Evolutionary conservation across 2,329 filamentous ascomycete species (phyloP), one percentile per base, ranked within the genome.

Genomic region (Pseudogymnoascus sp.): DNA sequence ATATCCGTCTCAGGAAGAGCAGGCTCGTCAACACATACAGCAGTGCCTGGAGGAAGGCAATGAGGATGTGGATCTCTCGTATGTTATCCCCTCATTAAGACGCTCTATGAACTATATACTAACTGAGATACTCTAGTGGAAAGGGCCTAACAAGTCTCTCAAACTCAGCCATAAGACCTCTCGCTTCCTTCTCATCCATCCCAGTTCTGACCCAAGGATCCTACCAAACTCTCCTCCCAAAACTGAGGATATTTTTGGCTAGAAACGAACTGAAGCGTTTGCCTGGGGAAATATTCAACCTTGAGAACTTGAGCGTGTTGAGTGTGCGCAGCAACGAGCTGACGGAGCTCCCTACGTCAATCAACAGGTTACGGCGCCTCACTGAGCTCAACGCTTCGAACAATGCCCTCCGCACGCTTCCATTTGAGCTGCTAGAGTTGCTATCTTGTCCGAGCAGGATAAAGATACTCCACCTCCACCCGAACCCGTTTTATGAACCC

Each of bases 311-410:
- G 31, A 86, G 83, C 0, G 82, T 86, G 14, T 79, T 91, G 11
- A 89, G 83, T 68, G 77, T 91, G 14, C 84, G 89, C 37, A 82
- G 80, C 65, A 90, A 90, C 69, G 73, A 79, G 23, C 78, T 91
- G 12, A 76, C 75, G 0, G 82, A 88, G 69, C 74, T 91, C 2
- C 85, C 89, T 1, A 77, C 84, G 0, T 78, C 79, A 3, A 84
- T 91, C 59, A 78, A 77, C 21, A 81, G 82, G 34, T 77, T 91
- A 5, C 72, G 71, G 4, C 85, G 84, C 64, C 78, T 91, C 3
- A 76, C 77, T 60, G 80, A 84, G 60, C 80, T 91, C 40, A 90
- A 90, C 67, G 69, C 91, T 7, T 83, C 86, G 0, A 82, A 87
- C 62, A 91, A 90, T 66, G 74, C 75, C 4, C 76, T 91, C 10